Conservation (phyloP, 352 stramenopile species). For the Globisporangium middletonii region DNA sequence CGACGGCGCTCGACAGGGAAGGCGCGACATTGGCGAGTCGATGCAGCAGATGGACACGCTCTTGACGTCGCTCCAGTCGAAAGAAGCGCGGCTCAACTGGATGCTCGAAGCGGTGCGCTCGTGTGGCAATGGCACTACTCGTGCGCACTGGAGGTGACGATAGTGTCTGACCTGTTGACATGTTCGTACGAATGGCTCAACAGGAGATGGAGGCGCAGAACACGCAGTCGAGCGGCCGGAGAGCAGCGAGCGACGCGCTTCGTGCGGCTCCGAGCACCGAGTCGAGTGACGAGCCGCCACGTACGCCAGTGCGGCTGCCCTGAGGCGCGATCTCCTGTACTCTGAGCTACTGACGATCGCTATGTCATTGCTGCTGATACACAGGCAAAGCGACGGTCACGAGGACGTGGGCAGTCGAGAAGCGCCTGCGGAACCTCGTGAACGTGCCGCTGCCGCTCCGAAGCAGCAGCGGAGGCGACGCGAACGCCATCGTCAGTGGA, state of each 20-base stretch:
- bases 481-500: background rate
- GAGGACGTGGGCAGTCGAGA: constrained; percentile 54
- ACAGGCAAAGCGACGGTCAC: constrained; percentile 20
- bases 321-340: too few relatives aligned
- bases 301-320: background rate
- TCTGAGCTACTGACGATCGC: background rate
- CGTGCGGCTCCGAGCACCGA: background rate
- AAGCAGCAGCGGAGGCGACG: constrained; percentile 1
- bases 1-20: background rate
- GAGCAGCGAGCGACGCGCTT: background rate
- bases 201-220: constrained; percentile 77
- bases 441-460: constrained; percentile 34
- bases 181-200: background rate
- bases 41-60: constrained; percentile 33
- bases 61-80: constrained; percentile 44
- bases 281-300: background rate
- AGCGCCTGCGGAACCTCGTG: constrained; percentile 38
- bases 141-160: background rate
- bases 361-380: background rate
- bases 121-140: background rate
- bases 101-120: constrained; percentile 56
- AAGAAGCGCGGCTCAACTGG: constrained; percentile 59
- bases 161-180: background rate
- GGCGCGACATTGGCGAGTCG: constrained; percentile 9
- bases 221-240: constrained; percentile 7